These are phyloP conservation scores for Aechmea fasciata DNA, from an alignment of 176 grass and related monocot genomes.

Conservation along the genomic window DNA sequence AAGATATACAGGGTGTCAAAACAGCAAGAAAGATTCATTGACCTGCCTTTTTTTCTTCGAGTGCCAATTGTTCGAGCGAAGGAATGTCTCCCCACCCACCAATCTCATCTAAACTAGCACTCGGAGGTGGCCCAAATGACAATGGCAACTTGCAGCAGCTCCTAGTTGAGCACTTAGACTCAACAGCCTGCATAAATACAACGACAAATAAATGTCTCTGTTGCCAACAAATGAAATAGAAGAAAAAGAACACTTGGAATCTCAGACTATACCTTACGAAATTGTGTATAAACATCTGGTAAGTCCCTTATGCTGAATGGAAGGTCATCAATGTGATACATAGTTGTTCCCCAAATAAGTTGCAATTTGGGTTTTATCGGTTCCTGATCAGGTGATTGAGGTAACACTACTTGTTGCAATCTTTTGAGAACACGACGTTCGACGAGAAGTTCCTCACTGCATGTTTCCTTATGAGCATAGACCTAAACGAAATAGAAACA, in stretches of 20 bases:
- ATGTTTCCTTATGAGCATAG: conserved; percentile 81
- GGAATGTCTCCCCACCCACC: conserved; percentile 55
- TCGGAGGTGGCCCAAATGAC: conserved; percentile 41
- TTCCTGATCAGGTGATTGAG: conserved; percentile 23
- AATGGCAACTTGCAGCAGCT: conserved; percentile 53
- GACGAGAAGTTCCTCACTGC: conserved; percentile 64
- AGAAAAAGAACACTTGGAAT: not conserved
- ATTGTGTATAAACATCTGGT: conserved; percentile 86
- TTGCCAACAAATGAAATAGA: not conserved
- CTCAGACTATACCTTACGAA: conserved; percentile 49
- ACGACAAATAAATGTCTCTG: not conserved
- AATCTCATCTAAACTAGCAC: conserved; percentile 30
- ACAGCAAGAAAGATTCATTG: not conserved
- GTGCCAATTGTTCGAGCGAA: conserved; percentile 38
- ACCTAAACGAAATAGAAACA: conserved; percentile 30
- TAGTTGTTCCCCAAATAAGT: conserved; percentile 76
- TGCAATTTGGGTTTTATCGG: conserved; percentile 37
- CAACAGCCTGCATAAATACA: conserved; percentile 41
- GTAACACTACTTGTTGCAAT: conserved; percentile 35
- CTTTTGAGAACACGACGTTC: conserved; percentile 41
- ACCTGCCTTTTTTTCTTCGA: conserved; percentile 53
- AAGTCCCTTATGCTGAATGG: conserved; percentile 45
- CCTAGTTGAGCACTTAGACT: conserved; percentile 60
- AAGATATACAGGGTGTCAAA: not conserved
- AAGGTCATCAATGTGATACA: conserved; percentile 88